Base-by-base conservation (phyloP, 257 asterid genomes). In the Plantago ovata region DNA sequence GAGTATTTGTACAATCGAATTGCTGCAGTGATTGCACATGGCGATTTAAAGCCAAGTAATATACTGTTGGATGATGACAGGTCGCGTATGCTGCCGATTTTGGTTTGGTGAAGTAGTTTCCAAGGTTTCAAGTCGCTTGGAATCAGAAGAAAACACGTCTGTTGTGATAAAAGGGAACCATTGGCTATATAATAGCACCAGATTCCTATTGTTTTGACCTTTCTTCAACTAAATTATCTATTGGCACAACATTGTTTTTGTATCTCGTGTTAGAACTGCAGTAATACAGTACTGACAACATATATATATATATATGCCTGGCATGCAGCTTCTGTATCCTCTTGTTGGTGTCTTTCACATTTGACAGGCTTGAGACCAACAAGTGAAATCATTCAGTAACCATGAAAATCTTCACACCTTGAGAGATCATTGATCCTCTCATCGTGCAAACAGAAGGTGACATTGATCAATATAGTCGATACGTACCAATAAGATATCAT, bases 221-320 rank as follows among this genome's bases (percentile, higher is more conserved):
- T 46, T 45, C 5, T 60, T 23, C n/a, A 18, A 42, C 16, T 12
- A 38, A 10, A 38, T 56, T 9, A n/a, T 38, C 12, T 3, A 13
- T 39, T 57, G 15, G 22, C 9, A 11, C 18, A 7, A 9, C 19
- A 18, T 0, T 54, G 14, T 14, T 15, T 2, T 7, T n/a, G n/a
- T n/a, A n/a, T n/a, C n/a, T n/a, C n/a, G n/a, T n/a, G n/a, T n/a
- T n/a, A n/a, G n/a, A n/a, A n/a, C n/a, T n/a, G n/a, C n/a, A n/a
- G n/a, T n/a, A 73, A 63, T 6, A 53, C 70, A n/a, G 38, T 6
- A 38, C 36, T 67, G 32, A 65, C 84, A 11, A 56, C 70, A 28
- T 65, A 65, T 62, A 81, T 81, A 22, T 79, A 75, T 16, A 65
- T 69, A n/a, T 75, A 75, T n/a, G n/a, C n/a, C n/a, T n/a, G n/a